Base-by-base conservation (phyloP, 352 stramenopile genomes). In the Thalassiosira oceanica region DNA sequence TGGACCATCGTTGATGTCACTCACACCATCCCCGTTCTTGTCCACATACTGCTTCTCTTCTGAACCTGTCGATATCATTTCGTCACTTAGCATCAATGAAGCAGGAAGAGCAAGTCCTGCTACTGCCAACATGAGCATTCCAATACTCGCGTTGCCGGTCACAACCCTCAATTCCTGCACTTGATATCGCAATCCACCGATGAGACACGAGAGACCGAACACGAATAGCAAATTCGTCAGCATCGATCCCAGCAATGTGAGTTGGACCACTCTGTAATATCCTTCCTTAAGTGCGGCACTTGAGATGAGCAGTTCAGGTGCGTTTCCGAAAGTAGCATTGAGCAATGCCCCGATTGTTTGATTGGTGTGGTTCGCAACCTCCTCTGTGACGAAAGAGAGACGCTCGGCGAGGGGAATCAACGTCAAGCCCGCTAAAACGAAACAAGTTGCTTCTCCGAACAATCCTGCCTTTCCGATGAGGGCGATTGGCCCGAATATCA, bases 271-370 rank as follows among this genome's bases (percentile, higher is more conserved):
- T 13, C 93, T 90, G 60, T 98, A 97, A 82, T 97, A 92, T 33
- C 94, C 94, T 18, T 94, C 87, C 21, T 86, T 81, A 10, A 99
- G 89, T 15, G 96, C 95, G 10, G 97, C 95, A 39, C 97, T 88
- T 1, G 95, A 94, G 52, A 99, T 96, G 20, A 99, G 91, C 15
- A 98, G 86, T 87, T 98, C 96, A 2, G 97, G 94, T 3, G 94
- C 93, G 85, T 99, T 99, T 54, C 95, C 95, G 76, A 99, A 98
- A 4, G 96, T 98, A 24, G 96, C 96, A 85, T 99, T 98, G 26
- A 99, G 87, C 8, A 98, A 85, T 0, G 95, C 96, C 45, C 96
- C 96, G 53, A 99, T 96, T 0, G 94, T 98, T 64, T 98, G 93
- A 65, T 94, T 96, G 36, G 94, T 98, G 81, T 98, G 95, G 68